A percentile compares a stretch with the other conserved stretches of the same genome.
These are phyloP conservation scores for Rosa rugosa DNA, from an alignment of 306 rosid genomes.

Conservation along the genomic window DNA sequence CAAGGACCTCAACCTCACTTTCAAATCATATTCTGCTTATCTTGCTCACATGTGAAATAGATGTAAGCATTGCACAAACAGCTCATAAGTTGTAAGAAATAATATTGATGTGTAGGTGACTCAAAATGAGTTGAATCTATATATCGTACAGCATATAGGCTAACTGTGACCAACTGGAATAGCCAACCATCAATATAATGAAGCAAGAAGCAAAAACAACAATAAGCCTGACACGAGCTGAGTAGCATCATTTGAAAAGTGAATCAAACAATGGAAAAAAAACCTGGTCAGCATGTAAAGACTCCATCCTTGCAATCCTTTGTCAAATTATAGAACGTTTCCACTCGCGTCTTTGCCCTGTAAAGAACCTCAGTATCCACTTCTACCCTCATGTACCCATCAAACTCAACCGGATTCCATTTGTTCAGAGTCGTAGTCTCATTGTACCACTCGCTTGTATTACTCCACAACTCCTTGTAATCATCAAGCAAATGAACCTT, in stretches of 20 bases:
- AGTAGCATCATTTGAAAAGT: constrained; percentile 39
- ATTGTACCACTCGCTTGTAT: constrained; percentile 89
- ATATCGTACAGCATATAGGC: constrained; percentile 34
- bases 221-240: constrained; percentile 34
- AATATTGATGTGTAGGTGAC: constrained; percentile 15
- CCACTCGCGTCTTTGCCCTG: constrained; percentile 81
- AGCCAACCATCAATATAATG: constrained; percentile 39
- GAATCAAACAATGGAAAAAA: constrained; percentile 21
- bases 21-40: background rate
- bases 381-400: constrained; percentile 98
- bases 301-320: constrained; percentile 95
- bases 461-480: constrained; percentile 85
- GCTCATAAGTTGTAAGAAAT: background rate
- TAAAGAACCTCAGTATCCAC: constrained; percentile 96
- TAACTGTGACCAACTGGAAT: constrained; percentile 27
- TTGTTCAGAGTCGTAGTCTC: constrained; percentile 68
- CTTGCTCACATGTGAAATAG: background rate
- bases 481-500: constrained; percentile 95
- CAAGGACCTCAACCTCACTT: background rate
- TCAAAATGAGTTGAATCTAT: constrained; percentile 28
- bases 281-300: constrained; percentile 80
- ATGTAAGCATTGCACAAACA: constrained; percentile 20
- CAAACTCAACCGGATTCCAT: constrained; percentile 86
- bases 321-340: constrained; percentile 88
- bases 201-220: constrained; percentile 48